phyloP scores from a whole-genome alignment of 169 alveolate genomes.

The Toxoplasma gondii region DNA sequence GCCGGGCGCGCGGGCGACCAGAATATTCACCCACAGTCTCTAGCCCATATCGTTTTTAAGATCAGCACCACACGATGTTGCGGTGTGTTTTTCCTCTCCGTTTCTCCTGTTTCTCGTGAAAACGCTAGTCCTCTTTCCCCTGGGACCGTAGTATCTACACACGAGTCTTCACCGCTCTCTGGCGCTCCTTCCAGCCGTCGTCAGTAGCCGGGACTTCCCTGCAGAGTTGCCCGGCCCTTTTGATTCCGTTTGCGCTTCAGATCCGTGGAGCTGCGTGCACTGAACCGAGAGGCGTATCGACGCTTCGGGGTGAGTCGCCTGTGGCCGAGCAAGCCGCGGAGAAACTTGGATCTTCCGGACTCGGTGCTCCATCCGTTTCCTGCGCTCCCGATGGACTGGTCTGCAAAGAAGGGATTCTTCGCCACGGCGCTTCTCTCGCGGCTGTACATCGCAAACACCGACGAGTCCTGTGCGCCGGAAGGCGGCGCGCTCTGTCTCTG shows the following conservation, averaged over 20 bases:
- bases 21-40: too few relatives aligned
- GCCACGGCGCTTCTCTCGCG: conserved; percentile 41
- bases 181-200: too few relatives aligned
- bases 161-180: too few relatives aligned
- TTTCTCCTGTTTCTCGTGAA: too few relatives aligned
- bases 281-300: neutral
- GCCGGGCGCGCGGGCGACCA: too few relatives aligned
- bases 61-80: too few relatives aligned
- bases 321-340: conserved; percentile 45
- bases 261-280: neutral
- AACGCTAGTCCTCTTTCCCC: too few relatives aligned
- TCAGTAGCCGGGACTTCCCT: too few relatives aligned
- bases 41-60: too few relatives aligned
- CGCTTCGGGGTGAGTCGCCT: neutral
- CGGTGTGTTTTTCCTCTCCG: too few relatives aligned
- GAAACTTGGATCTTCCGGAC: conserved; percentile 44
- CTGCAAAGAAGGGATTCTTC: neutral
- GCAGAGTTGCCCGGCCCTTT: too few relatives aligned
- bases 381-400: conserved; percentile 52
- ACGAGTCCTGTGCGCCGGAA: conserved; percentile 42
- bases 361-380: conserved; percentile 41
- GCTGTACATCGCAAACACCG: conserved; percentile 46
- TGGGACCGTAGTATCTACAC: too few relatives aligned
- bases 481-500: conserved; percentile 11
- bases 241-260: neutral